Evolutionary conservation across 2,329 filamentous ascomycete genomes (phyloP).

Genomic region (Pyrenophora tritici-repentis): DNA sequence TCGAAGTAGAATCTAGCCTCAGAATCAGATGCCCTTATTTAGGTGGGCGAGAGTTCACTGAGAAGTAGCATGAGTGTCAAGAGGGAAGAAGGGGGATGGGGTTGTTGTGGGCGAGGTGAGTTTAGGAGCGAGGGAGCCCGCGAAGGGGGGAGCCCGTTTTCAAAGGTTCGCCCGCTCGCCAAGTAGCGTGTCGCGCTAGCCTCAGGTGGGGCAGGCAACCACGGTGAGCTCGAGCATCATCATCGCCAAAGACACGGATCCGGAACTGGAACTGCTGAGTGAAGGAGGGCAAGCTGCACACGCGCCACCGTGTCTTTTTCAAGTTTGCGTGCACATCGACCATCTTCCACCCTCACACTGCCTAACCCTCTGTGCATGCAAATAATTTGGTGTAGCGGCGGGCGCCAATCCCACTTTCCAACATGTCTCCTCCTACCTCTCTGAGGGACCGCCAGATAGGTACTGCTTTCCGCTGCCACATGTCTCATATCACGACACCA

Average conservation of each 20-base stretch:
- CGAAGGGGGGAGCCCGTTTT: conserved; percentile 29
- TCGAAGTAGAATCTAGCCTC: conserved; percentile 40
- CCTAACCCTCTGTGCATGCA: conserved; percentile 25
- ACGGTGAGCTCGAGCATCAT: conserved; percentile 14
- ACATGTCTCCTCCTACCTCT: conserved; percentile 38
- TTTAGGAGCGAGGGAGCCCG: conserved; percentile 32
- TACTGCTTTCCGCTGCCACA: conserved; percentile 7
- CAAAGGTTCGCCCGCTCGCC: conserved; percentile 27
- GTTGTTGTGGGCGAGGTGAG: conserved; percentile 27
- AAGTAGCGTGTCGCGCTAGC: conserved; percentile 28
- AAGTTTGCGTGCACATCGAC: not conserved
- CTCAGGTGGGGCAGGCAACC: conserved; percentile 16
- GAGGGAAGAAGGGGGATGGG: conserved; percentile 36
- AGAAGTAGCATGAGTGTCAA: conserved; percentile 43
- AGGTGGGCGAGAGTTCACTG: conserved; percentile 45
- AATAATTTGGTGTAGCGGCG: conserved; percentile 30
- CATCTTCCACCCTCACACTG: not conserved
- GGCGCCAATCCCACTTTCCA: conserved; percentile 25
- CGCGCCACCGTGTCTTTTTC: conserved; percentile 27
- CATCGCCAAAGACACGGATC: conserved; percentile 11
- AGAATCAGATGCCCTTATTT: conserved; percentile 48
- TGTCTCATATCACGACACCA: not conserved
- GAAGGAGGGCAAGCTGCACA: conserved; percentile 19
- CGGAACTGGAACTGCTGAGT: not conserved
- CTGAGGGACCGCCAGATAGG: conserved; percentile 72